Percentiles rank a stretch among this genome's conserved stretches.
phyloP scores from a whole-genome alignment of 164 flowering plant genomes.

The Berberis thunbergii region DNA sequence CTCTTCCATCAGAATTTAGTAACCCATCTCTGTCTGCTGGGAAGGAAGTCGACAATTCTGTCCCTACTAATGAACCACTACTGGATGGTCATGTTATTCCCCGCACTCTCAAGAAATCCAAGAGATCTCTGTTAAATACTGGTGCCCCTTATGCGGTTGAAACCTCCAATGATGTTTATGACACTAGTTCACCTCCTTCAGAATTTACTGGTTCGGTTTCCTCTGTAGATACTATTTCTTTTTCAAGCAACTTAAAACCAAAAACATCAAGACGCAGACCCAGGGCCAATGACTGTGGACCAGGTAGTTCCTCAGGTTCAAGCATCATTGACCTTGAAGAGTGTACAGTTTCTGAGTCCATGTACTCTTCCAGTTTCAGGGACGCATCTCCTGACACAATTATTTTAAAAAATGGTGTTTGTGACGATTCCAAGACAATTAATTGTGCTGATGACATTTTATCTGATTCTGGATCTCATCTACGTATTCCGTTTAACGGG shows the following conservation, averaged over 20 bases:
- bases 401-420: conserved; percentile 12
- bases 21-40: conserved; percentile 5
- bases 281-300: conserved; percentile 11
- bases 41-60: conserved; percentile 14
- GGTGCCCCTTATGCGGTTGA: conserved; percentile 9
- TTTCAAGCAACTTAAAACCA: conserved; percentile 19
- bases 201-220: conserved; percentile 19
- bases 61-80: conserved; percentile 15
- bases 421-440: conserved; percentile 9
- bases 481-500: conserved; percentile 22
- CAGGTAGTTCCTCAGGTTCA: conserved; percentile 17
- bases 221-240: conserved; percentile 21
- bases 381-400: conserved; percentile 20
- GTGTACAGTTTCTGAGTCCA: conserved; percentile 18
- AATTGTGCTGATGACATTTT: conserved; percentile 12
- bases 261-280: conserved; percentile 8
- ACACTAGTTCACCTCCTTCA: conserved; percentile 19
- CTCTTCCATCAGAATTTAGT: conserved; percentile 8
- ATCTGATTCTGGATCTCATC: conserved; percentile 23
- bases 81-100: conserved; percentile 26
- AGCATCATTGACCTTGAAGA: conserved; percentile 11
- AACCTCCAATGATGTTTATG: conserved; percentile 5
- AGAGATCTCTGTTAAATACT: conserved; percentile 13
- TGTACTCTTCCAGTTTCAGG: conserved; percentile 29
- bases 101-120: conserved; percentile 15